Base-by-base conservation (phyloP, 441 rosid species). In the Mallotus repandus region DNA sequence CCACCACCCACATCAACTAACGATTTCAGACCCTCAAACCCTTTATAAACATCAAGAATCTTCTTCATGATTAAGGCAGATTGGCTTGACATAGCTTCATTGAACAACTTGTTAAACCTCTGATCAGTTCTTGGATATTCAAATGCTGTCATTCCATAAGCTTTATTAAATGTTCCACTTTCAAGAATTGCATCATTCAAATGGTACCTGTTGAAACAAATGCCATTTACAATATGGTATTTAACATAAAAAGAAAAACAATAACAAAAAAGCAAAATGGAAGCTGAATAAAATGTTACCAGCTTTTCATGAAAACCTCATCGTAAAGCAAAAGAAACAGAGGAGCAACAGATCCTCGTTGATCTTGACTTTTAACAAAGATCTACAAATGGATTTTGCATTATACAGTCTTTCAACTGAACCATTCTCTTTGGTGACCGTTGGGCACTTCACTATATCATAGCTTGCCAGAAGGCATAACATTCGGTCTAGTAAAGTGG, bases 1-100 rank as follows among this genome's bases (percentile, higher is more conserved):
- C 96, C 97, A 60, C 94, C 93, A 2, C 97, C 96, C 14, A 88
- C 91, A 55, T 92, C 94, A 10, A 90, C 94, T 46, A 88, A 48
- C 9, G 84, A 74, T 1, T 78, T 66, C 35, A 89, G 79, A 1
- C 87, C 84, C 54, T 88, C 86, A 8, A 92, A 92, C 32, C 93
- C 94, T 49, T 78, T 85, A 75, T 90, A 90, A 48, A 63, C 78
- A 55, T 86, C 86, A 7, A 88, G 87, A 73, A 90, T 77, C 75
- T 84, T 92, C 78, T 84, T 90, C 84, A 84, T 84, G 66, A 80
- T 76, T 50, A 88, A 75, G 66, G 89, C 79, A 9, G 90, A 83
- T 75, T 86, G 84, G 21, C 83, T 81, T 11, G 86, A 80, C 91
- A 87, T 87, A 43, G 82, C 92, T 43, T 65, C 63, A 79, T 87